phyloP scores from a whole-genome alignment of 768 basidiomycete genomes.

The Exidia glandulosa region DNA sequence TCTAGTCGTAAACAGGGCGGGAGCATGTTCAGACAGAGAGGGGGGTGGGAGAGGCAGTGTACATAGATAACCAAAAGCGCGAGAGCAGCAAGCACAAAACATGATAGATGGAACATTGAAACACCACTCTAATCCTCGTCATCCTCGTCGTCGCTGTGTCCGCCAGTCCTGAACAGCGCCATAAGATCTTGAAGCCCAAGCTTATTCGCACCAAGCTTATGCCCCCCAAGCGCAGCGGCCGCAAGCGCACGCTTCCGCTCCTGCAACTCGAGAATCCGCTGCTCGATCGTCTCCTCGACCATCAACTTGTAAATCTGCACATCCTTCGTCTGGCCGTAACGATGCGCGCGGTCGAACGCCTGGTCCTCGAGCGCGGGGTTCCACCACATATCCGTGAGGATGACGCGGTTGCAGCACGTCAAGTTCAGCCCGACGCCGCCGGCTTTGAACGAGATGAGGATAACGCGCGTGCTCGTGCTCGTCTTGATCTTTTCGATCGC shows the following conservation, averaged over 20 bases:
- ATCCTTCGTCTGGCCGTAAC: slow-evolving; percentile 75
- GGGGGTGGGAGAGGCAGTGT: too few relatives aligned
- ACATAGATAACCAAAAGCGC: too few relatives aligned
- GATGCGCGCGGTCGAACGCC: slow-evolving; percentile 86
- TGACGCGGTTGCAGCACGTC: slow-evolving; percentile 88
- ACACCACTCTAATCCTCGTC: background rate
- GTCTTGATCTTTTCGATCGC: slow-evolving; percentile 63
- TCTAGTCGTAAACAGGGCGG: too few relatives aligned
- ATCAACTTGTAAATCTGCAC: slow-evolving; percentile 87
- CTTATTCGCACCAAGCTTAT: slow-evolving; percentile 64
- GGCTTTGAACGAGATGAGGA: slow-evolving; percentile 93
- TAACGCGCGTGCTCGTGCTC: slow-evolving; percentile 50
- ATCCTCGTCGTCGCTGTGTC: slow-evolving; percentile 7
- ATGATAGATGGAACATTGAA: too few relatives aligned
- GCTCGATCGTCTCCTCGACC: slow-evolving; percentile 77
- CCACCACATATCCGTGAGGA: slow-evolving; percentile 94
- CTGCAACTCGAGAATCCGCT: slow-evolving; percentile 82
- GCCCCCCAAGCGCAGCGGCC: slow-evolving; percentile 74
- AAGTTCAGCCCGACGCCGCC: slow-evolving; percentile 82
- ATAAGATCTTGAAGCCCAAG: slow-evolving; percentile 81
- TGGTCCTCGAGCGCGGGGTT: slow-evolving; percentile 88
- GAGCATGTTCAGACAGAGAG: too few relatives aligned
- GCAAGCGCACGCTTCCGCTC: slow-evolving; percentile 83
- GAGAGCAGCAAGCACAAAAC: too few relatives aligned
- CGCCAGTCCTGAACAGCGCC: slow-evolving; percentile 57